Evolutionary conservation across 2,329 filamentous ascomycete species (phyloP), one percentile per base, ranked within the genome.

Genomic region (Ophiostoma tasmaniense): DNA sequence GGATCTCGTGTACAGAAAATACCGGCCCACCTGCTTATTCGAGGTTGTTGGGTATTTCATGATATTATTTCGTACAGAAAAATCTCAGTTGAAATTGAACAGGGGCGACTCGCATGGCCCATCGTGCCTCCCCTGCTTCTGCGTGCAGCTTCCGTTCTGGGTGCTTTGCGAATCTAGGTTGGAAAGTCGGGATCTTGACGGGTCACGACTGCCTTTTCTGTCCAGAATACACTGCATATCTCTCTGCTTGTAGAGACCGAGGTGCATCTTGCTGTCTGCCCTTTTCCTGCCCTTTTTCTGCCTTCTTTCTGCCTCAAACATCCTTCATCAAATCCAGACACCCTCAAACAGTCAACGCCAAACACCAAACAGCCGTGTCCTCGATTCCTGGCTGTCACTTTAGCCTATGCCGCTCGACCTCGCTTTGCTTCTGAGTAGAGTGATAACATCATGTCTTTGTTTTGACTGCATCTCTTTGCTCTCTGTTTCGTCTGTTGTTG

Each of bases 401-500:
- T 22, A 55, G n/a, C 50, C 50, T 55, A 11, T 55, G 50, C 50
- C 22, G 50, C 50, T 55, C 50, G 50, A 55, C 22, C 50, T 52
- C 45, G 10, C 2, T 52, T 52, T n/a, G 22, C 45, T 22, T 11
- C 45, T 52, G 45, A n/a, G n/a, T n/a, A 5, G 13, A 20, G 39
- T 42, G 39, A 52, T 22, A 52, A 22, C 5, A 52, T 8, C 45
- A n/a, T n/a, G n/a, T 45, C 1, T n/a, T 17, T 45, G 42, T 45
- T 45, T 45, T 45, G 37, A 14, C 10, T 39, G 37, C 1, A 8
- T 45, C 42, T 45, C 39, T 4, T 45, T 17, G 20, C 25, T 33
- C 28, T 61, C 59, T 64, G 37, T 37, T 22, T 39, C 67, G 67
- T 42, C 64, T 42, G 67, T 68, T 68, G 67, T 68, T 64, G 64